Evolutionary conservation across 2,329 filamentous ascomycete genomes (phyloP), one percentile per base, ranked within the genome.

Genomic region (Microsporum ferrugineum): DNA sequence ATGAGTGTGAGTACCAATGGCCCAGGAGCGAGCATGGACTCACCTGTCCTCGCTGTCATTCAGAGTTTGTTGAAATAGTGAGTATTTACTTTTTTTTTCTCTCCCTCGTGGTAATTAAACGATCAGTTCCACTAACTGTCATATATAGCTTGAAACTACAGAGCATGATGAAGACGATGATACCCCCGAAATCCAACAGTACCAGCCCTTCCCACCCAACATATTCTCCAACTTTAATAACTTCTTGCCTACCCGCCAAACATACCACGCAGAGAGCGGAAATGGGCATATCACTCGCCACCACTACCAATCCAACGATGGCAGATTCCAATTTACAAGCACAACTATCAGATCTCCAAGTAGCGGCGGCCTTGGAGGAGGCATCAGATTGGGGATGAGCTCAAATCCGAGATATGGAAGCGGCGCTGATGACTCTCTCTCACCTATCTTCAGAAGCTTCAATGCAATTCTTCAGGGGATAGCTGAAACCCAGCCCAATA

Each of bases 61-160:
- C 85, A 41, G 89, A 95, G 23, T 86, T 89, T 66, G 89, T 85
- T 14, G 91, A 99, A 76, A 90, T 97, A 68, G 91, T 95, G 78
- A 70, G 87, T 79, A 31, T 57, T 36, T 41, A 57, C 60, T 61
- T 31, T 58, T 43, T 43, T 43, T 43, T 10, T n/a, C 3, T 43
- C 17, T 43, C 39, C 12, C 10, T n/a, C 39, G 17, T 43, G 39
- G n/a, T 45, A 17, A 39, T 60, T 39, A 10, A 33, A 31, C 14
- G 51, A 55, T 31, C 31, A 34, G 14, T 34, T 17, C 49, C 2
- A 2, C 51, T 34, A 55, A 36, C 14, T 17, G 6, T 55, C 31
- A 8, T 10, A 36, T 29, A 33, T 34, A 55, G 51, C 31, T 55
- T 36, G 51, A 47, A 2, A 5, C 5, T 27, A 8, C 17, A 14